Base-by-base conservation (phyloP, 257 asterid species). In the Salvia hispanica region DNA sequence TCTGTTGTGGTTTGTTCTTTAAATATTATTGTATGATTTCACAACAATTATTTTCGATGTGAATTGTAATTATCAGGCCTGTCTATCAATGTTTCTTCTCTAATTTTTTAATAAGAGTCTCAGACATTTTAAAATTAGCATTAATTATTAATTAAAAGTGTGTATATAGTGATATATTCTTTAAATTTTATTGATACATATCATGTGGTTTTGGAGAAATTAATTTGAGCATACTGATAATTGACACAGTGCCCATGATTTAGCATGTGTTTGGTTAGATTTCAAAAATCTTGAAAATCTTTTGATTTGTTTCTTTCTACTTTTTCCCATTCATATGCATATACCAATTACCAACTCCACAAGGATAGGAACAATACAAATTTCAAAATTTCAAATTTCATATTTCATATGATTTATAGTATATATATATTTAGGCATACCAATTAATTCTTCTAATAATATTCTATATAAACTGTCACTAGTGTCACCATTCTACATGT, bases 231-330 rank as follows among this genome's bases (percentile, higher is more conserved):
- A 4, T 2, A 28, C 11, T 54, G 15, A 54, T 54, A 54, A 25
- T 54, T 54, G 36, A 52, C n/a, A 52, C 13, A 31, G 7, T 9
- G n/a, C 37, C n/a, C 7, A 60, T 53, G 8, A 50, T 59, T 37
- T 15, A 62, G 64, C 51, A 66, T 67, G 78, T 60, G 66, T 68
- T 74, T 67, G 78, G 74, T 72, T 66, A 55, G 79, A 74, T 69
- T 62, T 36, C 70, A 16, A 43, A 62, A 47, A 54, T 54, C 28
- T 25, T 34, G 2, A 54, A 74, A 62, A 68, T 66, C 51, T 28
- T 34, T 10, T 7, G 34, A 46, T 68, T 74, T 74, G 79, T 68
- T 62, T 11, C 34, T 46, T 68, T 62, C 46, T 68, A 46, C 37
- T 37, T 74, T 33, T 31, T 9, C 31, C 36, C 52, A 31, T 36